A percentile compares a stretch with the other conserved stretches of the same genome.
Evolutionary conservation across 768 basidiomycete species (phyloP).

Genomic region (Hypholoma fasciculare): DNA sequence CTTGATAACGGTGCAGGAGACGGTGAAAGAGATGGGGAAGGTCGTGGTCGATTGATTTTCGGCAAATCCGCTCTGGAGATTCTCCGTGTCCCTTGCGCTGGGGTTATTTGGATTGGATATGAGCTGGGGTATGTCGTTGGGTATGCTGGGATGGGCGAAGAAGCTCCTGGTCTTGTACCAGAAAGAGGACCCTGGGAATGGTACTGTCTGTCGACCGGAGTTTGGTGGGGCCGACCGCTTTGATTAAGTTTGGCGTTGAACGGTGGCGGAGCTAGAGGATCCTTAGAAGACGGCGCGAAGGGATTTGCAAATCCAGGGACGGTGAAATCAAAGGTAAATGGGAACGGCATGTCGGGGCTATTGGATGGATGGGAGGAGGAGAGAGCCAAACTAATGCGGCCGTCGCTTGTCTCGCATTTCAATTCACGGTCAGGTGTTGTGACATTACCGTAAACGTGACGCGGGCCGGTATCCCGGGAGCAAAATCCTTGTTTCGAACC

Average conservation of each 20-base stretch:
- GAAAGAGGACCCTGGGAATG: conserved; percentile 8
- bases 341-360: conserved; percentile 39
- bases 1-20: conserved; percentile 43
- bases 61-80: conserved; percentile 20
- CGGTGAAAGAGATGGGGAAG: conserved; percentile 33
- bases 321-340: conserved; percentile 70
- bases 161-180: conserved; percentile 18
- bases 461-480: neutral
- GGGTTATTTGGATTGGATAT: conserved; percentile 13
- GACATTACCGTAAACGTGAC: neutral
- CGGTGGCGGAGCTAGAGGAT: conserved; percentile 15
- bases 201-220: conserved; percentile 5
- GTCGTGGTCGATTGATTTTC: conserved; percentile 26
- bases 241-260: conserved; percentile 8
- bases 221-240: conserved; percentile 15
- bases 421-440: neutral
- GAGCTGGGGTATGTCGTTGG: conserved; percentile 12
- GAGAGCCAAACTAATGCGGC: conserved; percentile 1
- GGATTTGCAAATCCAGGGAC: conserved; percentile 71
- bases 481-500: too few relatives aligned
- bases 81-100: conserved; percentile 3
- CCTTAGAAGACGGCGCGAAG: conserved; percentile 32
- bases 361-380: neutral
- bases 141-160: conserved; percentile 16
- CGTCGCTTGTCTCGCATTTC: neutral